Evolutionary conservation across 169 alveolate species (phyloP), one percentile per base, ranked within the genome.

Genomic region (Babesia bigemina): DNA sequence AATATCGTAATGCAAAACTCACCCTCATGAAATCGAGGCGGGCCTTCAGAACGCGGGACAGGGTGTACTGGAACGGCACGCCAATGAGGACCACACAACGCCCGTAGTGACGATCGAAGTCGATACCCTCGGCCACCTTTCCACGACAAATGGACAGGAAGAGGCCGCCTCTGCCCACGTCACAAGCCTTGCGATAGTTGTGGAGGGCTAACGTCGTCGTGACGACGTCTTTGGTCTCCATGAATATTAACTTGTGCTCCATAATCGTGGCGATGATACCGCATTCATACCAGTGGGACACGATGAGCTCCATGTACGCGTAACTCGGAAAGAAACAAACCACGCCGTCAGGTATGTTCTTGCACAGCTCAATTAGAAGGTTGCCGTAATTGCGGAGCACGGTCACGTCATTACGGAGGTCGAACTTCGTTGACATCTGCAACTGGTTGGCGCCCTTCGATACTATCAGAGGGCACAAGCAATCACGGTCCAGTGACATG

Each of bases 91-190:
- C 94, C 81, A 97, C 99, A 85, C 99, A 95, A 14, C 99, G 93
- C 22, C 99, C 99, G 82, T 97, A 98, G 82, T 98, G 99, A 4
- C 98, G 94, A 66, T 97, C 98, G 84, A 98, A 98, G 88, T 98
- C 99, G 47, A 98, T 97, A n/a, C 99, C 99, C 86, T 98, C 99
- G 2, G 99, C 99, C 28, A 98, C 98, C 85, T 98, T 96, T 0
- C 99, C 99, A 63, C 99, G 92, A 48, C 99, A 98, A 49, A 98
- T 95, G 36, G 98, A 93, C 55, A 98, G 91, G 86, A 98, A 96
- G 19, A 97, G 95, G 0, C 98, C 99, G 0, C 99, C 99, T 48
- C 99, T 89, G 17, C 99, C 99, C 14, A 93, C 90, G 79, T 98
- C 99, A 70, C 99, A 98, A 9, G 99, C 98, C 83, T 94, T 93